Evolutionary conservation across 1,284 basidiomycete genomes (phyloP).

Genomic region (Puccinia polysora): DNA sequence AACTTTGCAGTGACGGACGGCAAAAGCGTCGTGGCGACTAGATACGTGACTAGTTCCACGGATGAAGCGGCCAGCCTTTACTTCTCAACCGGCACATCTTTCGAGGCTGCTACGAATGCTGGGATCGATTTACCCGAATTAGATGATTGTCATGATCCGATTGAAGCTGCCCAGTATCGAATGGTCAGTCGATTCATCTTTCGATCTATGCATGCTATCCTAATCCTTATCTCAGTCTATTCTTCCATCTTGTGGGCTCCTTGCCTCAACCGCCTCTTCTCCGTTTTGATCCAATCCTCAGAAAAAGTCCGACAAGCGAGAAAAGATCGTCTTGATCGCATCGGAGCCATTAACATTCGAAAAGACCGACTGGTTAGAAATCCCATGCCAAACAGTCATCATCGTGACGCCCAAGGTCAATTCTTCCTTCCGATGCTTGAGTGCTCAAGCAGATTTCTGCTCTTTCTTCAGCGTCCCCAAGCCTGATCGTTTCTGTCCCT

Average conservation of each 20-base stretch:
- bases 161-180: conserved; percentile 59
- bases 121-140: conserved; percentile 7
- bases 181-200: conserved; percentile 58
- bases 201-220: neutral
- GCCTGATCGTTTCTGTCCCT: neutral
- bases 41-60: conserved; percentile 84
- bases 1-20: conserved; percentile 97
- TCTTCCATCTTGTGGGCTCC: neutral
- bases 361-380: conserved; percentile 57
- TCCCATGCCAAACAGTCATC: conserved; percentile 57
- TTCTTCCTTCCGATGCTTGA: conserved; percentile 59
- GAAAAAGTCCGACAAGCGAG: conserved; percentile 88
- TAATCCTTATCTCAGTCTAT: neutral
- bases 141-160: conserved; percentile 75
- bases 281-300: neutral
- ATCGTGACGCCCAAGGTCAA: conserved; percentile 51
- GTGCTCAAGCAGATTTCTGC: neutral
- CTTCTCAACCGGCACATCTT: conserved; percentile 52
- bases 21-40: conserved; percentile 81
- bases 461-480: no score
- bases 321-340: conserved; percentile 60
- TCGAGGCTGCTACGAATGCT: neutral
- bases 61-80: conserved; percentile 85
- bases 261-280: neutral
- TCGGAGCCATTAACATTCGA: conserved; percentile 92